These are phyloP conservation scores for Zizania palustris DNA, from an alignment of 202 grass and related monocot species.

Conservation along the genomic window DNA sequence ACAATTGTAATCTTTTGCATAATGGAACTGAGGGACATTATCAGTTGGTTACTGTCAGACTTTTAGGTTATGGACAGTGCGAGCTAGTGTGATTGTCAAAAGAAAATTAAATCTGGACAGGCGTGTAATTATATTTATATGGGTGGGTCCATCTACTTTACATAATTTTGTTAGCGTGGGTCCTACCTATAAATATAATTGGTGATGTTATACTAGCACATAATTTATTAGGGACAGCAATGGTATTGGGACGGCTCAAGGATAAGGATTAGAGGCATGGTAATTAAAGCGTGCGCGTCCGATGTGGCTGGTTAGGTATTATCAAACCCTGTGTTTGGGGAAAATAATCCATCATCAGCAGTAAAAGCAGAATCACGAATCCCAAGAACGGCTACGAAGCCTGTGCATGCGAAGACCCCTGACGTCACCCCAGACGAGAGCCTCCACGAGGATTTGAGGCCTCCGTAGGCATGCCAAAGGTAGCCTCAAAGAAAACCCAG, in stretches of 20 bases:
- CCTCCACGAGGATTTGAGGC: too few species aligned
- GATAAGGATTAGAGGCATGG: slow-evolving; percentile 32
- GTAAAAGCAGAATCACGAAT: too few species aligned
- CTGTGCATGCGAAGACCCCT: too few species aligned
- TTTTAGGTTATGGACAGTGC: neutral
- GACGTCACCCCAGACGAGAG: too few species aligned
- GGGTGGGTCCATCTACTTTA: neutral
- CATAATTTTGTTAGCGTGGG: neutral
- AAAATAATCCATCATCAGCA: too few species aligned
- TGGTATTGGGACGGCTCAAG: neutral
- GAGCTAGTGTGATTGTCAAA: slow-evolving; percentile 4
- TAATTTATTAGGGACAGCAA: neutral
- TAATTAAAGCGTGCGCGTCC: slow-evolving; percentile 6
- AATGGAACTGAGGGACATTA: neutral
- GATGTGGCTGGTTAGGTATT: neutral
- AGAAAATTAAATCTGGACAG: neutral
- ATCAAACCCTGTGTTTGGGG: too few species aligned
- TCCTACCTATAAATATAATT: slow-evolving; percentile 39
- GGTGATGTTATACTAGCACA: neutral
- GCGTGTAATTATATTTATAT: neutral
- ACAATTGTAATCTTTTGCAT: too few species aligned
- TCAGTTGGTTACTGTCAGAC: neutral
- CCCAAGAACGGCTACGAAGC: too few species aligned
- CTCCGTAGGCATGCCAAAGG: too few species aligned
- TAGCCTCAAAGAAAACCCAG: too few species aligned